Conservation (phyloP, 2,329 filamentous ascomycete genomes). For the Ascochyta viciae-villosae region DNA sequence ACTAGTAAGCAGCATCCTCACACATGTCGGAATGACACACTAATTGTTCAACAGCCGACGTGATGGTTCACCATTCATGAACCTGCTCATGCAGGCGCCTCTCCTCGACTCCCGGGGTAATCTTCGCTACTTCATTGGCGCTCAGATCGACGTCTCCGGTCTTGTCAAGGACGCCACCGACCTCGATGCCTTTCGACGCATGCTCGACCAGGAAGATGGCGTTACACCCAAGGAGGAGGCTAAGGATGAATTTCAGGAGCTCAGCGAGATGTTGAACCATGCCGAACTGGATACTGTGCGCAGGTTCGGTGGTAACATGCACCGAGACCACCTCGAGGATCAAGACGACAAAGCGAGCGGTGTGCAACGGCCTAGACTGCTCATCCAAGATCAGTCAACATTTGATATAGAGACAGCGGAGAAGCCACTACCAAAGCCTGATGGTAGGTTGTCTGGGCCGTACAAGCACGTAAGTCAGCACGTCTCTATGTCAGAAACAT, state of each 20-base stretch:
- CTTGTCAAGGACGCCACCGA: constrained; percentile 71
- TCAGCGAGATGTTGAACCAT: constrained; percentile 74
- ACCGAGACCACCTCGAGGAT: constrained; percentile 60
- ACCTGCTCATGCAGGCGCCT: constrained; percentile 76
- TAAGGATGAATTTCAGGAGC: constrained; percentile 70
- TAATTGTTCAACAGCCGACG: constrained; percentile 59
- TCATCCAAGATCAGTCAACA: constrained; percentile 57
- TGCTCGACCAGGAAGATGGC: constrained; percentile 51
- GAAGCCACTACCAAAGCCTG: constrained; percentile 24
- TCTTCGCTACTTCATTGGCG: constrained; percentile 74
- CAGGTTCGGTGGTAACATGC: constrained; percentile 69
- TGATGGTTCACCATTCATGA: constrained; percentile 81
- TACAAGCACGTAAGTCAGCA: constrained; percentile 63
- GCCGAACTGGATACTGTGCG: constrained; percentile 71
- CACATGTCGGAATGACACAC: not conserved
- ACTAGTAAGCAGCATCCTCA: constrained; percentile 62
- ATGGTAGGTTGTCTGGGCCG: constrained; percentile 53
- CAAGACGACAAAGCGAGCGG: constrained; percentile 50
- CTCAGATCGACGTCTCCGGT: constrained; percentile 74
- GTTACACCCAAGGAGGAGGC: constrained; percentile 38
- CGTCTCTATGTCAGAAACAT: not conserved
- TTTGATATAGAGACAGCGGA: constrained; percentile 34
- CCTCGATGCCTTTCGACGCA: constrained; percentile 65
- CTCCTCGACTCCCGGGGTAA: constrained; percentile 71
- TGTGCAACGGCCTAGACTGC: constrained; percentile 52